Base-by-base conservation (phyloP, 2,329 filamentous ascomycete species). In the Penicillium olsonii region DNA sequence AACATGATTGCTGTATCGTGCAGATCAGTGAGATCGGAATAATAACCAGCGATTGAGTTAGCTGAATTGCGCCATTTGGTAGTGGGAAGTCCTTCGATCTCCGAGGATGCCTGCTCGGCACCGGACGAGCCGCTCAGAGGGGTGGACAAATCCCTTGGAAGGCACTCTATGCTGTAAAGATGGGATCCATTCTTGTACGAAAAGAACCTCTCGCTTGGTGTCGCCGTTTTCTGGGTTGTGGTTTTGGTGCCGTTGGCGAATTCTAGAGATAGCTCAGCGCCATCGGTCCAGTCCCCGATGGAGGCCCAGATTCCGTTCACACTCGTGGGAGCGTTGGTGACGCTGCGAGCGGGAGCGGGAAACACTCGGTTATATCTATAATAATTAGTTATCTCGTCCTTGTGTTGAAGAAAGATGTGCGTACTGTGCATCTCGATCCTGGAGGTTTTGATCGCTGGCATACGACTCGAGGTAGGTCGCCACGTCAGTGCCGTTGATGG, bases 401-500 rank as follows among this genome's bases (percentile, higher is more conserved):
- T 33, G 11, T 10, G 24, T n/a, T 12, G 11, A 14, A n/a, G 6
- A 38, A 37, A 12, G 4, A 4, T 26, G 37, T 54, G n/a, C n/a
- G 11, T 78, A 85, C 52, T 82, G 70, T 20, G 81, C 81, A 66
- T 84, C 82, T 1, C 72, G 72, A 54, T 84, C 82, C 54, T 84
- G 82, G 24, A 77, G 72, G 22, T 66, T 70, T 47, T 79, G 77
- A 44, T 68, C 70, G 42, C 75, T 68, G 9, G 76, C 73, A 62
- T 74, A 75, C 2, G 78, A 69, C 35, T 77, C 68, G 12, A 67
- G 46, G 40, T 54, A 79, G 1, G 71, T 71, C 5, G 73, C 73
- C 3, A 77, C 80, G 37, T 83, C 73, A 37, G 77, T 64, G n/a
- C 78, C 82, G 57, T 86, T 81, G 62, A 86, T 84, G 50, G 76